A percentile compares a stretch with the other conserved stretches of the same genome.
Evolutionary conservation across 495 filamentous ascomycete genomes (phyloP).

Genomic region (Chaetomium fimeti): DNA sequence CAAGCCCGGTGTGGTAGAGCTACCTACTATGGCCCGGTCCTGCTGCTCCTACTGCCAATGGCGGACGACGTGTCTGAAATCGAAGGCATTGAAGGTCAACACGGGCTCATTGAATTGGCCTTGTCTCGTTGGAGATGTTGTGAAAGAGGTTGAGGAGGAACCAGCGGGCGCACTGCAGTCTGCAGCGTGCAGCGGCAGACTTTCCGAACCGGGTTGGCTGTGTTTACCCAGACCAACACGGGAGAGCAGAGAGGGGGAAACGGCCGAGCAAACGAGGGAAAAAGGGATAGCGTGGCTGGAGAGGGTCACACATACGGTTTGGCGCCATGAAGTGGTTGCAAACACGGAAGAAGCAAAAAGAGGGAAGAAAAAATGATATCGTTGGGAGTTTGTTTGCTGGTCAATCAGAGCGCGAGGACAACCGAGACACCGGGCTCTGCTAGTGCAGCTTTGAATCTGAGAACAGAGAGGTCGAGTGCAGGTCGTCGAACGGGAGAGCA

Average conservation of each 20-base stretch:
- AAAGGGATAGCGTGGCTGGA: background rate
- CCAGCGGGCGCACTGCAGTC: background rate
- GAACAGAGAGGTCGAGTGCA: background rate
- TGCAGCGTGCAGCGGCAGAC: background rate
- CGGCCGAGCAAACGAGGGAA: slow-evolving; percentile 8
- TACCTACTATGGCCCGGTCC: slow-evolving; percentile 26
- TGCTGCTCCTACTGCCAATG: slow-evolving; percentile 27
- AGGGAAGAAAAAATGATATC: slow-evolving; percentile 1
- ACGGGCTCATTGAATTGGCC: slow-evolving; percentile 5
- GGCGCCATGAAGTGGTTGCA: slow-evolving; percentile 10
- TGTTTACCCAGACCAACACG: slow-evolving; percentile 8
- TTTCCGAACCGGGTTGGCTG: background rate
- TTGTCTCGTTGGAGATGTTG: slow-evolving; percentile 1
- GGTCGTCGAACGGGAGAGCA: slow-evolving; percentile 7
- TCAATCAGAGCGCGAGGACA: background rate
- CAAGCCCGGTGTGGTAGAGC: slow-evolving; percentile 14
- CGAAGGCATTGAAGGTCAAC: slow-evolving; percentile 34
- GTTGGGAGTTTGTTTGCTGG: background rate
- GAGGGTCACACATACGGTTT: slow-evolving; percentile 4
- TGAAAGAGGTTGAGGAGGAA: slow-evolving; percentile 5
- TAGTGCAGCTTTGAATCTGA: background rate
- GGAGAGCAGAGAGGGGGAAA: slow-evolving; percentile 4
- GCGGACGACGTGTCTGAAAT: slow-evolving; percentile 24
- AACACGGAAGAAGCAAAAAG: slow-evolving; percentile 4
- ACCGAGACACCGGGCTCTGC: slow-evolving; percentile 2